phyloP scores from a whole-genome alignment of 352 stramenopile species.

The Stramenopiles sp. region DNA sequence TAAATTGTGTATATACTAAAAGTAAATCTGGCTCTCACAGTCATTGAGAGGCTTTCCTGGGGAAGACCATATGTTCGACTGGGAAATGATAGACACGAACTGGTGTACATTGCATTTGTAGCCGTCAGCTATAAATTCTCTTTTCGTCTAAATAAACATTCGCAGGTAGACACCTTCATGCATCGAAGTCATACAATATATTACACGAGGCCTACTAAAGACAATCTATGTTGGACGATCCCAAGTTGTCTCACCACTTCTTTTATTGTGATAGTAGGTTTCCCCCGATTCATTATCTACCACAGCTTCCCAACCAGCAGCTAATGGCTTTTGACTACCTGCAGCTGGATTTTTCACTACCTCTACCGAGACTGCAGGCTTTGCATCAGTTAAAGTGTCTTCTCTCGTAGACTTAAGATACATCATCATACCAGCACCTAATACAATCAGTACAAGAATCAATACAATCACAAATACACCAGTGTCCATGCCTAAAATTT shows the following conservation, averaged over 20 bases:
- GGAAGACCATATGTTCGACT: no score
- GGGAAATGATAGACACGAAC: no score
- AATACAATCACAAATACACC: background rate
- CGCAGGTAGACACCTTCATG: no score
- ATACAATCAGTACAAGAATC: background rate
- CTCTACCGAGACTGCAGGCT: background rate
- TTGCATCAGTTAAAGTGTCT: background rate
- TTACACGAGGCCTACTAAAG: no score
- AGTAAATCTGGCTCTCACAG: no score
- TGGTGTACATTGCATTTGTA: no score
- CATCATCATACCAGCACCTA: background rate
- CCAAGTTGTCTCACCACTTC: background rate
- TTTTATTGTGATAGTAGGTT: slow-evolving; percentile 6
- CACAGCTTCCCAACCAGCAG: background rate
- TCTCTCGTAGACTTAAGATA: background rate
- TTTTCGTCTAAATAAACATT: no score
- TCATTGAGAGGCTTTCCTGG: no score
- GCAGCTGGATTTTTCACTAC: background rate
- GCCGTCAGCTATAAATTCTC: no score
- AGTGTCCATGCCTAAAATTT: no score
- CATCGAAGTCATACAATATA: no score
- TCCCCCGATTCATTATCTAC: background rate
- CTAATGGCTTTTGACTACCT: background rate
- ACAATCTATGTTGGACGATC: background rate
- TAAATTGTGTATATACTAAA: no score